phyloP scores from a whole-genome alignment of 2,329 filamentous ascomycete species.

The Pseudophaeomoniella oleicola region DNA sequence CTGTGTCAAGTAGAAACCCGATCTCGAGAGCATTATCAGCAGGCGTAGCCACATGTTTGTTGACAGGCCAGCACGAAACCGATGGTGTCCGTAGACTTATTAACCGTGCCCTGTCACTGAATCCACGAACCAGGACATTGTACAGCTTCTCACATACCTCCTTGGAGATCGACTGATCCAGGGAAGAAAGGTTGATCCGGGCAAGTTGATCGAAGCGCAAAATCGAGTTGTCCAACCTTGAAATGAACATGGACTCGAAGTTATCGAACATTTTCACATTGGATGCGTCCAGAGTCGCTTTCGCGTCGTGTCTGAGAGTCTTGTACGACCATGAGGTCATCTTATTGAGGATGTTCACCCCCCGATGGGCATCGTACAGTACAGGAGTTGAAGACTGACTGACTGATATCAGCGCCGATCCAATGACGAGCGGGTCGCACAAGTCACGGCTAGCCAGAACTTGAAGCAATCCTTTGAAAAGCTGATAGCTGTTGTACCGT shows the following conservation, averaged over 20 bases:
- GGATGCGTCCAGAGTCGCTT: conserved; percentile 57
- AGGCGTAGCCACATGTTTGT: conserved; percentile 16
- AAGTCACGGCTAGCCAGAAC: conserved; percentile 66
- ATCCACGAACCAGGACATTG: conserved; percentile 50
- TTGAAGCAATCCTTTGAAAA: conserved; percentile 90
- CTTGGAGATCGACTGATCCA: conserved; percentile 3
- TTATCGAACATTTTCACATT: conserved; percentile 61
- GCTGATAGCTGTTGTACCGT: conserved; percentile 76
- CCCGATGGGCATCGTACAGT: conserved; percentile 60
- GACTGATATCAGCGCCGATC: conserved; percentile 22
- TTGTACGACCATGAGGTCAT: conserved; percentile 76
- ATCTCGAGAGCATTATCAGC: conserved; percentile 35
- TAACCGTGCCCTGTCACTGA: conserved; percentile 59
- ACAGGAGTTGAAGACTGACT: conserved; percentile 43
- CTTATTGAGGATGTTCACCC: conserved; percentile 76
- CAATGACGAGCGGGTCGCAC: conserved; percentile 46
- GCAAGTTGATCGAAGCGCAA: conserved; percentile 42
- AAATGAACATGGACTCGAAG: conserved; percentile 74
- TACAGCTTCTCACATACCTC: conserved; percentile 38
- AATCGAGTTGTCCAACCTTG: conserved; percentile 35
- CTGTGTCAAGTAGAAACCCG: conserved; percentile 57
- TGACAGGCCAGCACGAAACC: conserved; percentile 31
- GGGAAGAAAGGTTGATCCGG: conserved; percentile 13
- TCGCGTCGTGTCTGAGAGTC: conserved; percentile 59
- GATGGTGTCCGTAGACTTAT: conserved; percentile 42